Evolutionary conservation across 768 basidiomycete genomes (phyloP), one percentile per base, ranked within the genome.

Genomic region (Calocybe cyanea): DNA sequence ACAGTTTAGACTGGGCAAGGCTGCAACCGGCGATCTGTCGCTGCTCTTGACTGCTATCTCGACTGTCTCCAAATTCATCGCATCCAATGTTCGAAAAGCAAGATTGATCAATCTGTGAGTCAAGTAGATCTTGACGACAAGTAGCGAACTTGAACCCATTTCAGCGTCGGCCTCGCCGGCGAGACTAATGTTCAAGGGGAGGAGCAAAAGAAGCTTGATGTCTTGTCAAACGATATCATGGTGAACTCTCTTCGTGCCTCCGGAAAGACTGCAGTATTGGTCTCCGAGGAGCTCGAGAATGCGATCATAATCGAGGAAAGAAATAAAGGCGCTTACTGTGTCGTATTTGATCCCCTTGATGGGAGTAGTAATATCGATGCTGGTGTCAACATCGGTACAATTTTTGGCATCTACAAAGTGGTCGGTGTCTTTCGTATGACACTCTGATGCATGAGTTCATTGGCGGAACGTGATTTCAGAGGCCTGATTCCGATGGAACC

Each of bases 181-280:
- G 92, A 94, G 61, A 89, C 89, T 20, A 99, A 99, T 62, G 86
- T 94, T 7, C 92, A 94, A 67, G 96, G 96, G 17, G 96, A 98
- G 65, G 96, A 98, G 61, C 96, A 99, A 76, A 99, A 99, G 78
- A 99, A 99, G 70, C 78, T 99, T 43, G 94, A 96, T 60, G 85
- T 96, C n/a, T 74, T 96, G 24, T 88, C 92, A 11, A 97, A 99
- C 64, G 94, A 99, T 64, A 99, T 99, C 76, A 98, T 99, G 96
- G 80, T 98, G 58, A 97, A 97, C 60, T 86, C 94, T 38, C 80
- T 99, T 25, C 81, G 91, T 33, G 94, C 94, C 2, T 94, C 90
- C n/a, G 92, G 96, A 43, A 96, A 93, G 78, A 90, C 85, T 6
- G 87, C 92, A 11, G 96, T 99, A 11, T 86, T 99, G 55, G 92